Base-by-base conservation (phyloP, 2,329 filamentous ascomycete species). In the Penicillium sp. region DNA sequence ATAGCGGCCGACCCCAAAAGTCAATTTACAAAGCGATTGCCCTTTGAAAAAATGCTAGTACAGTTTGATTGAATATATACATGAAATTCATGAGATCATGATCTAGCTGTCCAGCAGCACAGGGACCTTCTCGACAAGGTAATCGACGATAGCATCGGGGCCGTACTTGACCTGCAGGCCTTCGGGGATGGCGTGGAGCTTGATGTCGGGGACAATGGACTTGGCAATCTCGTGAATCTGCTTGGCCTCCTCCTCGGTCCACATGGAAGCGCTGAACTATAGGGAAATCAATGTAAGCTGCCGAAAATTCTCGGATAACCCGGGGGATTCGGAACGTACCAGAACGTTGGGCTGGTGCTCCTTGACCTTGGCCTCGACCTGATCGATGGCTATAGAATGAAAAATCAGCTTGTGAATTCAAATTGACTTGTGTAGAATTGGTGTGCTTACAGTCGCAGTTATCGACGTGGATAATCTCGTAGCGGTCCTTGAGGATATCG, bases 181-280 rank as follows among this genome's bases (percentile, higher is more conserved):
- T 27, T 71, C 65, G 4, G 76, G 76, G 48, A 78, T 76, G 14
- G 75, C 76, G 58, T 78, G 74, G 33, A 75, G 69, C 66, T 75
- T 77, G 65, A 78, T 77, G 46, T 69, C 65, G 6, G 76, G 75
- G 23, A 67, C 70, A 58, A 75, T 69, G 23, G 68, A 70, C 19
- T 68, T 66, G 21, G 73, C 76, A 21, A 72, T 77, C 8, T 67
- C 60, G 43, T 76, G 73, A 46, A 78, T 77, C 39, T 70, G 62
- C 10, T 66, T 61, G 14, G 74, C 72, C 66, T 78, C 64, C 43
- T 77, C 74, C 3, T 68, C 70, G 31, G 79, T 78, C 82, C 82
- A 84, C 82, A 84, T 84, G 3, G 81, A 88, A 3, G 86, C 86
- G 51, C 81, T 85, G 75, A 86, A 87, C 83, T 87, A 57, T 54